These are phyloP conservation scores for Marasmius tenuissimus DNA, from an alignment of 1,284 basidiomycete species.

Conservation along the genomic window DNA sequence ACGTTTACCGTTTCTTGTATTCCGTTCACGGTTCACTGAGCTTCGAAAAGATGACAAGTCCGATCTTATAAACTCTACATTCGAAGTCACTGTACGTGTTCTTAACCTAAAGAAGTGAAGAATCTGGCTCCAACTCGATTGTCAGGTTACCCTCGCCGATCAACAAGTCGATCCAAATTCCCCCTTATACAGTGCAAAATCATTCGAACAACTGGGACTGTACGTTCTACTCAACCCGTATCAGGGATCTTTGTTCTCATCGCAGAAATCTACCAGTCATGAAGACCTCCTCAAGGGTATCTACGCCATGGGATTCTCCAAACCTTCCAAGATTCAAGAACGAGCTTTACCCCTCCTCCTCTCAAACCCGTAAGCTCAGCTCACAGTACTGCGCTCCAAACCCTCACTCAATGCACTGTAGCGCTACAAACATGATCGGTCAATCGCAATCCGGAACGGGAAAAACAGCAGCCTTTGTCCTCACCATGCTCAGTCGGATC, in stretches of 20 bases:
- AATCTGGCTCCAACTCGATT: neutral
- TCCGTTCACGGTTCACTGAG: neutral
- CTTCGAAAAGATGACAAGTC: constrained; percentile 30
- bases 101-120: neutral
- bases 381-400: neutral
- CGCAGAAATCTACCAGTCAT: constrained; percentile 50
- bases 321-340: constrained; percentile 99
- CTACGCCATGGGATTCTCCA: constrained; percentile 95
- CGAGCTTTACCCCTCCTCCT: constrained; percentile 92
- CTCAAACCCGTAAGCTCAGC: constrained; percentile 75
- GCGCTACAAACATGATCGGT: constrained; percentile 97
- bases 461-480: constrained; percentile 97
- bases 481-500: constrained; percentile 96
- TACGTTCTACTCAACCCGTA: constrained; percentile 40
- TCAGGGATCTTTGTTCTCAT: neutral
- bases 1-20: constrained; percentile 16
- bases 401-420: constrained; percentile 28
- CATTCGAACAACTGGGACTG: constrained; percentile 94
- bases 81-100: constrained; percentile 66
- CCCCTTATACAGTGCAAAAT: constrained; percentile 91
- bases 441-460: constrained; percentile 99
- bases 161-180: constrained; percentile 97
- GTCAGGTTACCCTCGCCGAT: constrained; percentile 95
- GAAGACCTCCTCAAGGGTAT: constrained; percentile 94
- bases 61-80: constrained; percentile 71